Base-by-base conservation (phyloP, 2,329 filamentous ascomycete species). In the Scorias spongiosa region DNA sequence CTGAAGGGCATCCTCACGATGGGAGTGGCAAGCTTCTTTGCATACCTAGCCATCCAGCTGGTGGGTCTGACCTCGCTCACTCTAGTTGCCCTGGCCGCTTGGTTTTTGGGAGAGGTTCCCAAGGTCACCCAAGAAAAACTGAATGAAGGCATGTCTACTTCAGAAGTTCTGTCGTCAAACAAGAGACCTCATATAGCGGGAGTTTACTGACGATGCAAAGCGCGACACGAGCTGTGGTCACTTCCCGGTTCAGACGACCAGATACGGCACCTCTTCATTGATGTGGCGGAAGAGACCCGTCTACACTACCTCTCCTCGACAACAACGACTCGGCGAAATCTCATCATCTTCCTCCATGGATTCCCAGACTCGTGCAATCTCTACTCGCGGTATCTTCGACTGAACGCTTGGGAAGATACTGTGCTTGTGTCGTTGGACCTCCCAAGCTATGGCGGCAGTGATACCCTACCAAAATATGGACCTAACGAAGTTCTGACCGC, bases 291-390 rank as follows among this genome's bases (percentile, higher is more conserved):
- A 46, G 69, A 70, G 1, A 61, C 68, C 47, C 69, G 68, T 49
- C 66, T 78, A 26, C 75, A 78, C 54, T 76, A 76, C 51, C 60
- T 77, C 43, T 43, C 48, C 3, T 36, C 32, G 9, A 46, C 48
- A 9, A 48, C 48, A 18, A 62, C 52, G 47, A 62, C 48, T 42
- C 49, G 44, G 50, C 3, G 45, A 48, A 39, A 56, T 43, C 55
- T 76, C 12, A 63, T 73, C 18, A 64, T 77, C 36, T 71, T 76
- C 50, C 59, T 77, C 14, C 74, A 78, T 55, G 74, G 75, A 32
- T 78, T 76, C 46, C 75, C 75, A 6, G 74, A 78, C 51, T 75
- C 72, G 44, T 75, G 65, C 58, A 63, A 68, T 10, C 58, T 77
- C 42, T 78, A 72, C 71, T 64, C 65, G 39, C 60, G 68, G 42